Conservation (phyloP, 139 green algal species). For the Nannochloris sp. region DNA sequence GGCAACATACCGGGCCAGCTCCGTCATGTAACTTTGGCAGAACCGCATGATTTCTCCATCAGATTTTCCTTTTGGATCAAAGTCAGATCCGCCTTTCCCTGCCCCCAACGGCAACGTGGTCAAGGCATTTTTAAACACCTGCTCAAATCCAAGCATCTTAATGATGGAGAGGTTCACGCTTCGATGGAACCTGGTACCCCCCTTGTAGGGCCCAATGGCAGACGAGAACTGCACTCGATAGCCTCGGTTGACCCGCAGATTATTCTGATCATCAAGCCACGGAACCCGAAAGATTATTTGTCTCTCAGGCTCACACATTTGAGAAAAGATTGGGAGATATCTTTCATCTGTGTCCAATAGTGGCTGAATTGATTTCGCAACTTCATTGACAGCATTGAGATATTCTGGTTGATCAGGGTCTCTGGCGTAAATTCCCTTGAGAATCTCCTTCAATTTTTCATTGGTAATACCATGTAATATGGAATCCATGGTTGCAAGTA, state of each 20-base stretch:
- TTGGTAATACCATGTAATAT: neutral
- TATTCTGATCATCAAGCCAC: slow-evolving; percentile 51
- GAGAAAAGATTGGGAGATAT: slow-evolving; percentile 37
- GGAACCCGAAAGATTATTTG: slow-evolving; percentile 53
- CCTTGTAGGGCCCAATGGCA: slow-evolving; percentile 81
- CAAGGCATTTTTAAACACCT: slow-evolving; percentile 74
- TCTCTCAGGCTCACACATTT: slow-evolving; percentile 48
- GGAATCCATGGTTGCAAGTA: no score
- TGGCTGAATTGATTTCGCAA: slow-evolving; percentile 30
- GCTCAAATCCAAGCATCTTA: slow-evolving; percentile 67
- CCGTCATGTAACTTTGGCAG: slow-evolving; percentile 73
- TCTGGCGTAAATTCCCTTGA: slow-evolving; percentile 22
- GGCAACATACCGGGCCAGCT: slow-evolving; percentile 45
- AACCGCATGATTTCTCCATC: slow-evolving; percentile 57
- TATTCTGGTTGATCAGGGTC: slow-evolving; percentile 56
- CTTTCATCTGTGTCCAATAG: slow-evolving; percentile 52
- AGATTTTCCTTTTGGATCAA: slow-evolving; percentile 68
- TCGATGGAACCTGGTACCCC: slow-evolving; percentile 71
- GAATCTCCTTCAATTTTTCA: slow-evolving; percentile 26
- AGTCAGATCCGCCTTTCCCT: slow-evolving; percentile 75
- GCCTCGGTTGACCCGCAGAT: slow-evolving; percentile 56
- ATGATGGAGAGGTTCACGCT: slow-evolving; percentile 67
- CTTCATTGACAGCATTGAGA: slow-evolving; percentile 43
- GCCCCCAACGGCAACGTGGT: slow-evolving; percentile 71
- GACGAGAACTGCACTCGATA: slow-evolving; percentile 69